Base-by-base conservation (phyloP, 2,329 filamentous ascomycete species). In the Phaeosphaeria sp. region DNA sequence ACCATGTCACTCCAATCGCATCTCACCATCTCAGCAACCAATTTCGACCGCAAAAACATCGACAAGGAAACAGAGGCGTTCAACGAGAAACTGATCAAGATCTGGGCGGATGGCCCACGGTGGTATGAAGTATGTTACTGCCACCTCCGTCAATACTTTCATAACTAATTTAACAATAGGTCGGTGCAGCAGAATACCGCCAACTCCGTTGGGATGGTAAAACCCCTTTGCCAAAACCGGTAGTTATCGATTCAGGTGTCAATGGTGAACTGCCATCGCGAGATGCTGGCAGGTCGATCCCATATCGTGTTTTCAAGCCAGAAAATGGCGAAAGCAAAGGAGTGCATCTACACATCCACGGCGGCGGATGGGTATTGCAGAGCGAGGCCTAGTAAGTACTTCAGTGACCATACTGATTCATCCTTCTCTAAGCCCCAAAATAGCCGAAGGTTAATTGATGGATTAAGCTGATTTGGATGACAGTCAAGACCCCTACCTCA, bases 331-430 rank as follows among this genome's bases (percentile, higher is more conserved):
- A 74, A 25, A 67, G 69, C 21, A 79, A 77, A 53, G 83, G 82
- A 0, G 74, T 85, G 1, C 80, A 84, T 63, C 71, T 85, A 60
- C 84, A 87, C 67, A 82, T 87, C 46, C 85, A 88, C 66, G 85
- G 84, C 39, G 80, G 80, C 17, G 80, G 80, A 42, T 82, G 79
- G 78, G 79, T 81, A 10, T 65, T 82, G 52, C 77, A 79, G 57
- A 77, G 77, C 76, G 73, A 66, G 27, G 61, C 55, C 43, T 64
- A 54, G 76, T 67, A 50, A 7, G 49, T 60, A 9, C 9, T 1
- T 13, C 18, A 6, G n/a, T 18, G 13, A 23, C 21, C 20, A 36
- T n/a, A n/a, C n/a, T n/a, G n/a, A n/a, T n/a, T n/a, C n/a, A n/a
- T n/a, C n/a, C n/a, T n/a, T 6, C 25, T 20, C 43, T 13, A 46